Conservation (phyloP, 768 basidiomycete species). For the Lactarius indigo region DNA sequence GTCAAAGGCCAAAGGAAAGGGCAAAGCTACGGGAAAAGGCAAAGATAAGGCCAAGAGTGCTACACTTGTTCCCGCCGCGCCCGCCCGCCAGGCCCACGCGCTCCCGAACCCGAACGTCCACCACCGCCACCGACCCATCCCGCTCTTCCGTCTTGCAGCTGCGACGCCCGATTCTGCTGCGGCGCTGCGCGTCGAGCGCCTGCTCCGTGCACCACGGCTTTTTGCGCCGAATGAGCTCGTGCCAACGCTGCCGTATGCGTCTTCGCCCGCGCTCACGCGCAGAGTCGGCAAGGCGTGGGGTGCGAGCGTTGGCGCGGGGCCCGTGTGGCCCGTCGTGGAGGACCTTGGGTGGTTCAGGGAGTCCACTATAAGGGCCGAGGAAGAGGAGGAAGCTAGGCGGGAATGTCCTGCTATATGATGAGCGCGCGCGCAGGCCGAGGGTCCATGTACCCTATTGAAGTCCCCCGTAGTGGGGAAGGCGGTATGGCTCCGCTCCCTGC, state of each 20-base stretch:
- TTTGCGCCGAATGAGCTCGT: slow-evolving; percentile 44
- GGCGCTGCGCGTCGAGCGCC: slow-evolving; percentile 53
- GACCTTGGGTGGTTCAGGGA: slow-evolving; percentile 81
- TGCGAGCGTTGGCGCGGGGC: slow-evolving; percentile 69
- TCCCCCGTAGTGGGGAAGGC: slow-evolving; percentile 38
- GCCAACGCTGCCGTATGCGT: slow-evolving; percentile 56
- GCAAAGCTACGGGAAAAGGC: neutral
- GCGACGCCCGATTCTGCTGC: slow-evolving; percentile 24
- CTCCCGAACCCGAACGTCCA: slow-evolving; percentile 64
- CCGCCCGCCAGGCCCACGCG: slow-evolving; percentile 51
- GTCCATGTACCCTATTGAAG: slow-evolving; percentile 48
- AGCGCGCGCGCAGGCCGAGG: slow-evolving; percentile 37
- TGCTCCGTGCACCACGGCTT: slow-evolving; percentile 45
- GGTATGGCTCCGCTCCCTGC: slow-evolving; percentile 25
- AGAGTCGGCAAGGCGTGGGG: slow-evolving; percentile 71
- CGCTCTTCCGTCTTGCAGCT: slow-evolving; percentile 42
- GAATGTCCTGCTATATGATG: slow-evolving; percentile 5
- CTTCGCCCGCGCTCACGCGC: slow-evolving; percentile 44
- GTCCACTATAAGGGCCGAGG: slow-evolving; percentile 32
- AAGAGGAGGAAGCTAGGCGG: slow-evolving; percentile 43
- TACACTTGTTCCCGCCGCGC: slow-evolving; percentile 34
- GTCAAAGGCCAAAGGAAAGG: neutral
- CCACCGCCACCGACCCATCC: slow-evolving; percentile 69
- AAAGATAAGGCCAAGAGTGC: neutral
- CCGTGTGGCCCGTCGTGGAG: slow-evolving; percentile 75